phyloP scores from a whole-genome alignment of 208 protist genomes.

The Crithidia thermophila region DNA sequence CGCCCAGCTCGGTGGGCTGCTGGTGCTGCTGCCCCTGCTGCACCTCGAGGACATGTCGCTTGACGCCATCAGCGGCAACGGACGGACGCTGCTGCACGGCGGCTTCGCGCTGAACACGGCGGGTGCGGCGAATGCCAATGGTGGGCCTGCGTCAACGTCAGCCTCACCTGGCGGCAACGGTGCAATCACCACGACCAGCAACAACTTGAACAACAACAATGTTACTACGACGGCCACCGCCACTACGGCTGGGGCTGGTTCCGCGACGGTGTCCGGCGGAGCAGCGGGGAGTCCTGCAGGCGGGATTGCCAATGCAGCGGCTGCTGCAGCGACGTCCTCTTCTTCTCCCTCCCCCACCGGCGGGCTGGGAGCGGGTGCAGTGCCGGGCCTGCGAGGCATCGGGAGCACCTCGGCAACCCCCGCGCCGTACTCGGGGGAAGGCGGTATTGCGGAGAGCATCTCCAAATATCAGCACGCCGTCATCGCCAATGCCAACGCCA shows the following conservation, averaged over 20 bases:
- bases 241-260: no score
- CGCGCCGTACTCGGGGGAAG: not conserved
- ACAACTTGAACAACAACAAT: no score
- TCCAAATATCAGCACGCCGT: slow-evolving; percentile 19
- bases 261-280: no score
- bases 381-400: slow-evolving; percentile 14
- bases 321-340: not conserved
- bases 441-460: slow-evolving; percentile 9
- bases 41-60: slow-evolving; percentile 72
- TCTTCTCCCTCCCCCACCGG: no score
- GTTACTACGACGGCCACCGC: no score
- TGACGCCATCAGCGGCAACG: slow-evolving; percentile 52
- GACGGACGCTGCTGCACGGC: slow-evolving; percentile 16
- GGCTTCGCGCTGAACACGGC: not conserved
- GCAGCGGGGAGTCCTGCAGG: not conserved
- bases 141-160: not conserved
- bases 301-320: not conserved
- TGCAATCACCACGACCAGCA: no score
- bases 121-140: not conserved
- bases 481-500: slow-evolving; percentile 9
- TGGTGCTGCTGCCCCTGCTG: slow-evolving; percentile 52
- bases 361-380: slow-evolving; percentile 8
- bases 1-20: slow-evolving; percentile 27
- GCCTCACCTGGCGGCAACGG: no score
- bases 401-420: not conserved